These are phyloP conservation scores for Tetraselmis striata DNA, from an alignment of 139 green algal species.

Conservation along the genomic window DNA sequence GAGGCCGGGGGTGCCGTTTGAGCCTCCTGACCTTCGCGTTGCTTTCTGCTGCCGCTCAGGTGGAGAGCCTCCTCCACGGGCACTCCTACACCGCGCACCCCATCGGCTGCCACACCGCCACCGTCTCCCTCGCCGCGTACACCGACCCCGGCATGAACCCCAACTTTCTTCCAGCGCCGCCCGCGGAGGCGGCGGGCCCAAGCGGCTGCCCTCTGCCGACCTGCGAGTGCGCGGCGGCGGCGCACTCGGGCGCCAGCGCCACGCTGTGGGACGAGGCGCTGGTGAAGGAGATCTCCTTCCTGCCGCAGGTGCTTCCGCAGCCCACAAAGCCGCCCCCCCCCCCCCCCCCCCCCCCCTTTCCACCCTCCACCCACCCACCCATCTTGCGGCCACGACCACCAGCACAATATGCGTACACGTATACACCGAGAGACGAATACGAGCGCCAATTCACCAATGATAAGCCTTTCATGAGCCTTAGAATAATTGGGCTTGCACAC, in stretches of 20 bases:
- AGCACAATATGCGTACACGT: too few relatives aligned
- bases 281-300: conserved; percentile 46
- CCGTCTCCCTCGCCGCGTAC: conserved; percentile 61
- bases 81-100: conserved; percentile 96
- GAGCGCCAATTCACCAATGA: too few relatives aligned
- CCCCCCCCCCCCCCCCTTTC: too few relatives aligned
- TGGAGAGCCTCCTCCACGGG: conserved; percentile 90
- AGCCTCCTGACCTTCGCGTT: too few relatives aligned
- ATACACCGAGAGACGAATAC: too few relatives aligned
- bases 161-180: conserved; percentile 41
- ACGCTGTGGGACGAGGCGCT: conserved; percentile 59
- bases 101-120: conserved; percentile 68
- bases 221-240: background rate
- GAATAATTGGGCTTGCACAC: too few relatives aligned
- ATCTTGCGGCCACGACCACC: too few relatives aligned
- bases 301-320: conserved; percentile 28
- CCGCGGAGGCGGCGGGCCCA: too few relatives aligned
- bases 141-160: conserved; percentile 58
- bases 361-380: too few relatives aligned
- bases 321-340: background rate
- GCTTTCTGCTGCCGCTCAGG: conserved; percentile 30
- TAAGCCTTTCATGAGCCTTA: too few relatives aligned
- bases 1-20: too few relatives aligned
- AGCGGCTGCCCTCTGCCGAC: conserved; percentile 2
- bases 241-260: background rate